Percentiles rank a stretch among this genome's conserved stretches.
Evolutionary conservation across 495 filamentous ascomycete genomes (phyloP).

Genomic region (Terfezia claveryi): DNA sequence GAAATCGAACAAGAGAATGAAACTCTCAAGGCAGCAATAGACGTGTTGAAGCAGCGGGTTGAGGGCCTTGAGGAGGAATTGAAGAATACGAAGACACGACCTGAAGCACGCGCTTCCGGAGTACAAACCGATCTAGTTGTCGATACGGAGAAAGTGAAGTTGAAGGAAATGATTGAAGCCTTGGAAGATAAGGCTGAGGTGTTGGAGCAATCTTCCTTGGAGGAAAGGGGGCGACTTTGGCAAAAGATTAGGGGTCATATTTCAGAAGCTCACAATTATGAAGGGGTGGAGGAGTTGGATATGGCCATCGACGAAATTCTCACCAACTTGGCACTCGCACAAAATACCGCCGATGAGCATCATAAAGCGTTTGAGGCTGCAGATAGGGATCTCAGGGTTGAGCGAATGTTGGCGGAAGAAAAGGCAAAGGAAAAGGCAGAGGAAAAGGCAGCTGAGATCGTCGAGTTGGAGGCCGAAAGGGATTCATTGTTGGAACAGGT

Average conservation of each 20-base stretch:
- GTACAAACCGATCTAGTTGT: slow-evolving; percentile 13
- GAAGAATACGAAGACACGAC: slow-evolving; percentile 2
- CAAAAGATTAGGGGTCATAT: slow-evolving; percentile 5
- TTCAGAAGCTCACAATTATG: slow-evolving; percentile 15
- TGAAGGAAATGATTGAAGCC: slow-evolving; percentile 6
- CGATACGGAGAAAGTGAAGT: slow-evolving; percentile 7
- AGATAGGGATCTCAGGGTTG: slow-evolving; percentile 12
- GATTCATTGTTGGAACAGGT: background rate
- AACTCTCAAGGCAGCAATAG: slow-evolving; percentile 6
- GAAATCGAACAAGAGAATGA: slow-evolving; percentile 11
- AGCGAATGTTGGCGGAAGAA: slow-evolving; percentile 8
- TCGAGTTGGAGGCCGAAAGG: background rate
- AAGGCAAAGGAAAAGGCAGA: background rate
- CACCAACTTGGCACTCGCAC: slow-evolving; percentile 14
- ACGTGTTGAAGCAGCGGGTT: slow-evolving; percentile 4
- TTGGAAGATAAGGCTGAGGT: slow-evolving; percentile 3
- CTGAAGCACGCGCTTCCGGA: slow-evolving; percentile 1
- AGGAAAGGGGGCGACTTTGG: slow-evolving; percentile 7
- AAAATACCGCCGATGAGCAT: slow-evolving; percentile 15
- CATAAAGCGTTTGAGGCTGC: slow-evolving; percentile 9
- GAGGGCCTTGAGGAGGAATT: slow-evolving; percentile 8
- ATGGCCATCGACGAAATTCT: slow-evolving; percentile 19
- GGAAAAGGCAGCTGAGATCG: background rate
- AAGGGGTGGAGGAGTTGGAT: slow-evolving; percentile 12
- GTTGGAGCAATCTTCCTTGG: background rate